Conservation (phyloP, 495 filamentous ascomycete genomes). For the Corynascus novoguineensis region DNA sequence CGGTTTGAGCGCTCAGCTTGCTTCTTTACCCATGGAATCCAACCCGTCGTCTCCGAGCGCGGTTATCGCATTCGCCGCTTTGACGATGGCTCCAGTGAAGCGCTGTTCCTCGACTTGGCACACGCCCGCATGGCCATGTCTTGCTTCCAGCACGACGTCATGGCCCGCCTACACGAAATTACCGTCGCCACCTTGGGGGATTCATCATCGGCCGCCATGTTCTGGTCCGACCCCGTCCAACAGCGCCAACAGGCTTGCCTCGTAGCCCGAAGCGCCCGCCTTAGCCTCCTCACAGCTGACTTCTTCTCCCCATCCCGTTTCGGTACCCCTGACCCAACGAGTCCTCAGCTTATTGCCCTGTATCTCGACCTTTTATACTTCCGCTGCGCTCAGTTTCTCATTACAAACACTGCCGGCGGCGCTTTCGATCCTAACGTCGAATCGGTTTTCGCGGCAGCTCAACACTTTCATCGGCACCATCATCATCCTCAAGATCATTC, state of each 20-base stretch:
- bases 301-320: conserved; percentile 14
- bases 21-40: conserved; percentile 57
- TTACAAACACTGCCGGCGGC: conserved; percentile 33
- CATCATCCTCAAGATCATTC: neutral
- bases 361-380: conserved; percentile 40
- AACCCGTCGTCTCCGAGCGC: conserved; percentile 54
- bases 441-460: too few species aligned
- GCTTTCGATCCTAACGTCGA: neutral
- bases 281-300: conserved; percentile 11
- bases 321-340: conserved; percentile 3
- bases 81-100: conserved; percentile 41
- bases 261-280: conserved; percentile 8
- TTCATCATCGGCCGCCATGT: neutral
- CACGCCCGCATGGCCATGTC: conserved; percentile 16
- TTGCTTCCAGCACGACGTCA: conserved; percentile 21
- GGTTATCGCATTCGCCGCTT: conserved; percentile 44
- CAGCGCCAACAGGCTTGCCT: conserved; percentile 17
- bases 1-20: conserved; percentile 27
- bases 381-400: conserved; percentile 50
- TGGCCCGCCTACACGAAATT: conserved; percentile 19
- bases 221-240: conserved; percentile 16
- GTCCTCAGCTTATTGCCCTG: conserved; percentile 6
- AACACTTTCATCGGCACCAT: neutral
- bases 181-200: neutral
- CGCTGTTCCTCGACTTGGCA: conserved; percentile 33